Evolutionary conservation across 1,139 yeast species (phyloP), one percentile per base, ranked within the genome.

Genomic region (Cylindricascospora bacillispora): DNA sequence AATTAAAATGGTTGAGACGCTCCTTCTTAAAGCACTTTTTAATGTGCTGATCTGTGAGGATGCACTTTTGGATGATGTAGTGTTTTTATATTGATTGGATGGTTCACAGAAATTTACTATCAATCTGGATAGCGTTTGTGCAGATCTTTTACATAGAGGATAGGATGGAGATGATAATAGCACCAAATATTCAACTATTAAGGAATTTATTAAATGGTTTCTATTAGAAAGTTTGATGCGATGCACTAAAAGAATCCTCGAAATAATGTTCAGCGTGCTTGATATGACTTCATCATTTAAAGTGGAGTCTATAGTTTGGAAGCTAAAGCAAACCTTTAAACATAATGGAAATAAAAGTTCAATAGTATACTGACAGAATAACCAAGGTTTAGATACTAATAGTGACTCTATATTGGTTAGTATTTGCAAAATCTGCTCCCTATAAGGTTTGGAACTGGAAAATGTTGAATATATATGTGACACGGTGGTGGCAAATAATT

Each of bases 71-170:
- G 37, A 40, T 12, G 34, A 36, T 6, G 45, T 31, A 33, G 41
- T 28, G 41, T 47, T 33, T n/a, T n/a, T n/a, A n/a, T n/a, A n/a
- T n/a, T n/a, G n/a, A n/a, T n/a, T n/a, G 26, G 57, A 52, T 1
- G 94, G 93, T 40, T 82, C 93, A 58, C 93, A 81, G 25, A 79
- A 57, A 44, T 79, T 78, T 19, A 65, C 59, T 31, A 83, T 47
- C 12, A 81, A 54, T 44, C 95, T 67, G 1, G 77, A 54, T 34
- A 60, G 70, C 0, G 73, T 54, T 5, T 56, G 48, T 0, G 77
- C 79, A 3, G 47, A 41, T 4, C 22, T 28, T 3, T 24, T 15
- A 4, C 47, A 30, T 13, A 48, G 30, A 4, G 25, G 30, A 13
- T 33, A 25, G 4, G 23, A 28, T 7, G 40, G 49, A 15, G 48